Conservation (phyloP, 768 basidiomycete genomes). For the Kockovaella imperatae region DNA sequence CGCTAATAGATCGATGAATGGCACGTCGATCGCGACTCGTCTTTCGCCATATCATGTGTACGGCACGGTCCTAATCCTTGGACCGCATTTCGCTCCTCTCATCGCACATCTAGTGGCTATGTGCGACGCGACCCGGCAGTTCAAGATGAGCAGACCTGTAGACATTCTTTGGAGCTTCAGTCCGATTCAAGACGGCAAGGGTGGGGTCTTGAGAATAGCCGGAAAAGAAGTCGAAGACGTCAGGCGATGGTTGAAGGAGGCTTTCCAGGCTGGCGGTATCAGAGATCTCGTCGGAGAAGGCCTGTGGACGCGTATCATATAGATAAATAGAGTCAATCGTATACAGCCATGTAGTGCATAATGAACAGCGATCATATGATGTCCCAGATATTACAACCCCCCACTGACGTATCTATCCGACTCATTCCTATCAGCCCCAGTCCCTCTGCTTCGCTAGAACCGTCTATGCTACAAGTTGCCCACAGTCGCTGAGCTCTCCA, state of each 20-base stretch:
- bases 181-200: constrained; percentile 50
- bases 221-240: constrained; percentile 70
- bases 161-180: constrained; percentile 77
- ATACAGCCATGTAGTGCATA: too few species aligned
- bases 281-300: constrained; percentile 34
- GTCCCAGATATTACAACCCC: neutral
- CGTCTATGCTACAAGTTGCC: constrained; percentile 7
- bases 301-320: constrained; percentile 40
- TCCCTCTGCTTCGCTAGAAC: neutral
- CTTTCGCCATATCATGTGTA: constrained; percentile 82
- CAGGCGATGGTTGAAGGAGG: constrained; percentile 59
- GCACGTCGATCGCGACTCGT: constrained; percentile 54
- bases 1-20: constrained; percentile 3
- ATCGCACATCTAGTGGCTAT: constrained; percentile 50
- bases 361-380: neutral
- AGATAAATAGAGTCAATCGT: neutral
- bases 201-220: constrained; percentile 62
- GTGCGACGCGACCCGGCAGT: constrained; percentile 58
- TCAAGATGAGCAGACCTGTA: constrained; percentile 53
- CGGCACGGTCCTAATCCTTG: constrained; percentile 73
- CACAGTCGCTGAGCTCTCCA: constrained; percentile 52
- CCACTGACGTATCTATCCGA: neutral
- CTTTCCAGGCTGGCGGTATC: constrained; percentile 45
- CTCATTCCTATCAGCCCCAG: neutral
- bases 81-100: constrained; percentile 54